Evolutionary conservation across 129 eudicot species (phyloP), one percentile per base, ranked within the genome.

Genomic region (Chrysanthemum seticuspe): DNA sequence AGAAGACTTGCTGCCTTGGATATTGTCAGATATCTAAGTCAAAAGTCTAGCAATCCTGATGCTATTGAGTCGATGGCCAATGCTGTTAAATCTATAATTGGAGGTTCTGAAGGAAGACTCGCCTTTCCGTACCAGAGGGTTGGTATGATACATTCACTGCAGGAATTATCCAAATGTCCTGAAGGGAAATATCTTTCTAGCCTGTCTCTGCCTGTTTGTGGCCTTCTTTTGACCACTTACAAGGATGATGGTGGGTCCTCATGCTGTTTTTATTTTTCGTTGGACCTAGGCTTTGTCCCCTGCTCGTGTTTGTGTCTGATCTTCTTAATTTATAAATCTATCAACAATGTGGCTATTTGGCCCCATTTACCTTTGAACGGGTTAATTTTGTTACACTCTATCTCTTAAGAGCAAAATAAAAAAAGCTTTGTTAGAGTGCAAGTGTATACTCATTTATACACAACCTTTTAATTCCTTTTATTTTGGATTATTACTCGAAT

Each of bases 81-180:
- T 80, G 81, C 88, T 16, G 60, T 91, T 62, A 95, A 85, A 83
- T 83, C 88, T 78, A 85, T 91, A 15, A 77, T 88, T 45, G 95
- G 96, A 80, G 99, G 99, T 79, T 91, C 95, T n/a, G 99, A 91
- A 81, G 99, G 99, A 53, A 82, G 99, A 59, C 91, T 95, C 60
- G 85, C 97, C 62, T 95, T 91, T 87, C 99, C 99, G 13, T 95
- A 95, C 82, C 99, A 95, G 83, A 88, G 99, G 67, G 88, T 85
- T 76, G 99, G 99, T 54, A 88, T 91, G 99, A 76, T 91, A 50
- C 82, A 79, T 76, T 90, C 95, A 13, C 56, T 95, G 75, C 86
- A 83, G 70, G 94, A 88, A 69, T 29, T 95, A 70, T 86, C 99
- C 7, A 73, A 29, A 67, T 86, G 97, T 67, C 88, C 96, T 19